Percentiles rank a stretch among this genome's conserved stretches.
phyloP scores from a whole-genome alignment of 2,329 filamentous ascomycete species.

The Colletotrichum plurivorum region DNA sequence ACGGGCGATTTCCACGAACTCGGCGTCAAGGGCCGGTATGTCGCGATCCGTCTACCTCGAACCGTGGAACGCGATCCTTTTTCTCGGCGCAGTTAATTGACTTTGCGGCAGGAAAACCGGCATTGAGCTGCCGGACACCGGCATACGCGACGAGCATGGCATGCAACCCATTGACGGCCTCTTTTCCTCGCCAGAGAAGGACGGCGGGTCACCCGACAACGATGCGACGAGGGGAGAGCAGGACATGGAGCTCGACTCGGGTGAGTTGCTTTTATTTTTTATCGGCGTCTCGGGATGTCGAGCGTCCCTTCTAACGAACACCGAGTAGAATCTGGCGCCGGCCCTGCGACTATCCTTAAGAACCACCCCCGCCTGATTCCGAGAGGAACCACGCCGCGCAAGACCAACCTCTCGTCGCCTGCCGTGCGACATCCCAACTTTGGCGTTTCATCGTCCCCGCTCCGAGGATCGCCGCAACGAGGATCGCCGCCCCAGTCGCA shows the following conservation, averaged over 20 bases:
- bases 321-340: conserved; percentile 64
- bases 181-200: conserved; percentile 87
- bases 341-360: conserved; percentile 66
- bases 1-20: conserved; percentile 59
- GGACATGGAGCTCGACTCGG: conserved; percentile 68
- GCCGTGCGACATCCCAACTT: conserved; percentile 73
- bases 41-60: not conserved
- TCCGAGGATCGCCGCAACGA: conserved; percentile 54
- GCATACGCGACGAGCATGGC: conserved; percentile 89
- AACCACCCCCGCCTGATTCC: conserved; percentile 51
- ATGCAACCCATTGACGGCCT: conserved; percentile 89
- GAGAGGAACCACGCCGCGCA: conserved; percentile 68
- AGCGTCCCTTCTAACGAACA: conserved; percentile 42
- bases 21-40: conserved; percentile 66
- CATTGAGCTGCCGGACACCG: conserved; percentile 82
- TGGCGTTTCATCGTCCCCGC: conserved; percentile 66
- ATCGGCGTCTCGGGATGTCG: conserved; percentile 12
- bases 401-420: conserved; percentile 73
- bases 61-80: not conserved
- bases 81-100: not conserved
- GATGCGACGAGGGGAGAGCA: conserved; percentile 54
- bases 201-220: conserved; percentile 42
- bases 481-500: conserved; percentile 37
- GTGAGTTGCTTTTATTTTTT: conserved; percentile 54
- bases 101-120: conserved; percentile 84